These are phyloP conservation scores for Pyricularia grisea DNA, from an alignment of 2,329 filamentous ascomycete genomes.

Conservation along the genomic window DNA sequence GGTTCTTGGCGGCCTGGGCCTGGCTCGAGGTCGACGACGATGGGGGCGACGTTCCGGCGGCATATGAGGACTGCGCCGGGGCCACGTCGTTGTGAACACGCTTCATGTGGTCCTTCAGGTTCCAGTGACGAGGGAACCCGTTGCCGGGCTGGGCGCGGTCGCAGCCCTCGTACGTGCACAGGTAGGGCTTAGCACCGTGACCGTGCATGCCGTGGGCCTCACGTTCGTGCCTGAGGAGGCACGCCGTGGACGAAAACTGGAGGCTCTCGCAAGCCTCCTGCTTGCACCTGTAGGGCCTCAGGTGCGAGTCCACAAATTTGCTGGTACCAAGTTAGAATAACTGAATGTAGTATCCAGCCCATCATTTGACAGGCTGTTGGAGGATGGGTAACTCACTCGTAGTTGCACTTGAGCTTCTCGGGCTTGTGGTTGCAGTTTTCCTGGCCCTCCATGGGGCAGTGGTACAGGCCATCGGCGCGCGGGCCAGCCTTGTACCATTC, in stretches of 20 bases:
- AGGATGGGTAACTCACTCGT: constrained; percentile 65
- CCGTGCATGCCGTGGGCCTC: constrained; percentile 95
- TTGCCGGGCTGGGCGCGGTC: constrained; percentile 74
- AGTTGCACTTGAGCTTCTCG: constrained; percentile 97
- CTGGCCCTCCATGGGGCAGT: constrained; percentile 78
- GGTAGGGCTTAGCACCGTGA: constrained; percentile 84
- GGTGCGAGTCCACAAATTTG: constrained; percentile 94
- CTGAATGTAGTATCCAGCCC: not conserved
- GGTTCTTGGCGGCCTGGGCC: not conserved
- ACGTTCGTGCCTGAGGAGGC: constrained; percentile 86
- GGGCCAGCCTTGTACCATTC: constrained; percentile 59
- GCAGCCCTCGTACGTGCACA: constrained; percentile 81
- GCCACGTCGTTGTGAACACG: constrained; percentile 64
- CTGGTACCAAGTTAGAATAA: constrained; percentile 35
- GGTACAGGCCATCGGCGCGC: constrained; percentile 71
- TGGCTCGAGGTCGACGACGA: not conserved
- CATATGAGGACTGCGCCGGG: not conserved
- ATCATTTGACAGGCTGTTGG: constrained; percentile 10
- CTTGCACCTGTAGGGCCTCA: constrained; percentile 96
- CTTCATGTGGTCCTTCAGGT: constrained; percentile 94
- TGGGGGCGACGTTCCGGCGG: not conserved
- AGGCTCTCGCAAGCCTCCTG: constrained; percentile 71
- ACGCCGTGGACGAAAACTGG: constrained; percentile 90
- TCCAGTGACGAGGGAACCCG: constrained; percentile 92
- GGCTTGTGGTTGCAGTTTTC: constrained; percentile 74